These are phyloP conservation scores for Nadsonia fulvescens DNA, from an alignment of 805 yeast genomes.

Conservation along the genomic window DNA sequence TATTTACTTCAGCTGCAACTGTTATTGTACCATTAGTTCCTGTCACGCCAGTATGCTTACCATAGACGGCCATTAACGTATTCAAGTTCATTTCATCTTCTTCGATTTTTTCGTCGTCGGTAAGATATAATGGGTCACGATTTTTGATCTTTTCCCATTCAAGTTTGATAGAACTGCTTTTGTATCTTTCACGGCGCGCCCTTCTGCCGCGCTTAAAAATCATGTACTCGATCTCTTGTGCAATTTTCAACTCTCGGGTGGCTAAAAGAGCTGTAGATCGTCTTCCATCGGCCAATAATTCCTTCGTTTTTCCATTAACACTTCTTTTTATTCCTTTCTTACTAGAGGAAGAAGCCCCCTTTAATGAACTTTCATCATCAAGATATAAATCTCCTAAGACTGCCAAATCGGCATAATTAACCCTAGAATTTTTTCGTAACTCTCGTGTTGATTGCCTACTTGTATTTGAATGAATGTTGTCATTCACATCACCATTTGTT, in stretches of 20 bases:
- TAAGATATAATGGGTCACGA: conserved; percentile 18
- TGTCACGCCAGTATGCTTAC: conserved; percentile 7
- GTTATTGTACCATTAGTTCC: conserved; percentile 1
- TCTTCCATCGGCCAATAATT: conserved; percentile 1
- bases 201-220: conserved; percentile 11
- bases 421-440: too few species aligned
- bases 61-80: conserved; percentile 5
- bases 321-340: neutral
- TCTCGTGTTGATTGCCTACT: conserved; percentile 1
- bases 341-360: neutral
- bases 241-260: conserved; percentile 7
- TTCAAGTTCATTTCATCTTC: conserved; percentile 2
- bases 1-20: neutral
- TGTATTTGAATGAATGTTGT: conserved; percentile 1
- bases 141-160: conserved; percentile 16
- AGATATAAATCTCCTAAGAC: too few species aligned
- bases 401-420: conserved; percentile 1
- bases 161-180: conserved; percentile 13
- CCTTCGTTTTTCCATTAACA: neutral
- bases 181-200: conserved; percentile 9
- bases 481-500: conserved; percentile 4
- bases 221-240: conserved; percentile 12
- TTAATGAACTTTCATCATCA: neutral
- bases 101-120: conserved; percentile 16
- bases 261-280: conserved; percentile 4